Base-by-base conservation (phyloP, 108 stramenopile genomes). In the Conticribra guillardii region DNA sequence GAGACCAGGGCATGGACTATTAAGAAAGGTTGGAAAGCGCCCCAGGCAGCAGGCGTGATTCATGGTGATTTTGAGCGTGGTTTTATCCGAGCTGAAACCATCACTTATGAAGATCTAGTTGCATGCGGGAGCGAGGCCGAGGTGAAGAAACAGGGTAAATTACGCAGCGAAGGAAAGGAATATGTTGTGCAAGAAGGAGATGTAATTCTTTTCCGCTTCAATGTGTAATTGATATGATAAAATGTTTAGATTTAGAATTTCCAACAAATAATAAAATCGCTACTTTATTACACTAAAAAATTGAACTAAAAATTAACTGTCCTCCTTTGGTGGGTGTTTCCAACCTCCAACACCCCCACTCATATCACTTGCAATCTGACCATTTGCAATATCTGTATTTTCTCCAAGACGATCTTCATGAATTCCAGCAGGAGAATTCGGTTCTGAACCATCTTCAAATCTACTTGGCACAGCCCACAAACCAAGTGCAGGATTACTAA, bases 1-100 rank as follows among this genome's bases (percentile, higher is more conserved):
- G 99, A 99, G 71, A 97, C 97, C 0, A 67, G 95, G 30, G 99
- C 99, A 24, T 99, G 99, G 99, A 98, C 97, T 5, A 97, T 99
- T 54, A 66, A 61, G 16, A 83, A 82, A 62, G 98, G 98, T 21
- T 96, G 96, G 89, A 97, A 79, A 49, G 99, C 99, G 18, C 98
- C 97, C 11, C 71, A 97, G 59, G 96, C 97, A 18, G 97, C 97
- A 7, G 99, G 98, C 3, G 97, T 98, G 9, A 99, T 99, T 72
- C 99, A 99, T 84, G 87, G 89, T 47, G 99, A 99, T 69, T 98
- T 99, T 73, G 96, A 97, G 67, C 82, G 96, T 8, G 97, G 98
- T 37, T 99, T 99, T 73, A 99, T 99, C 75, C 91, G 96, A 15
- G 99, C 99, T 9, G 99, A 99, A 65, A 96, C 97, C 2, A 94